Base-by-base conservation (phyloP, 768 basidiomycete genomes). In the Steccherinum ochraceum region DNA sequence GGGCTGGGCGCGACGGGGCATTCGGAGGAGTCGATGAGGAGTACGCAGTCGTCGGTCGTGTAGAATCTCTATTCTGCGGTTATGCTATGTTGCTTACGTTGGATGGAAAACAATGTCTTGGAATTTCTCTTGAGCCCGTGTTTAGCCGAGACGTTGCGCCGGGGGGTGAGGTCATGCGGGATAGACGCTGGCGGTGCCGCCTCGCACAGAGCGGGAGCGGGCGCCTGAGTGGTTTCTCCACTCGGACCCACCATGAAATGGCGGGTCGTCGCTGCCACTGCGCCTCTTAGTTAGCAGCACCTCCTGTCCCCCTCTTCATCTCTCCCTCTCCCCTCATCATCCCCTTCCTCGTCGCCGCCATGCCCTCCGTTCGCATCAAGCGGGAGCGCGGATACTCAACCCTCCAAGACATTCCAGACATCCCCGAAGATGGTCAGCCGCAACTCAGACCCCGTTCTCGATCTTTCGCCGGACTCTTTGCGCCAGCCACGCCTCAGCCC, bases 361-460 rank as follows among this genome's bases (percentile, higher is more conserved):
- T 78, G 76, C 76, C 77, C 30, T 80, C 78, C 39, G 68, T 80
- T 49, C 70, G 75, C 58, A 67, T 80, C 48, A 72, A 65, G 61
- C 57, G 58, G 25, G 58, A 59, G 45, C 50, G 46, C 21, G 30
- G 30, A 16, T 65, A 63, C 56, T 45, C 52, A 11, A 30, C 40
- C 46, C 54, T 65, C 39, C 30, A 45, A 45, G 30, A 35, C 7
- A 7, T 35, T 16, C 30, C 30, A 35, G 58, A 63, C 40, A 40
- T 39, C 20, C 30, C 24, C 16, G 25, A 39, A 2, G 52, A 56
- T 21, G 49, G 12, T 20, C 43, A 40, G 5, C 41, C 12, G 35
- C 11, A 20, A 4, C 42, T 41, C 21, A 52, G 56, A 12, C 58
- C 50, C 23, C 54, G 56, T 24, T 54, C 56, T 12, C 57, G 52